A percentile compares a stretch with the other conserved stretches of the same genome.
Evolutionary conservation across 148 eudicot genomes (phyloP).

Genomic region (Amaranthus hypochondriacus): DNA sequence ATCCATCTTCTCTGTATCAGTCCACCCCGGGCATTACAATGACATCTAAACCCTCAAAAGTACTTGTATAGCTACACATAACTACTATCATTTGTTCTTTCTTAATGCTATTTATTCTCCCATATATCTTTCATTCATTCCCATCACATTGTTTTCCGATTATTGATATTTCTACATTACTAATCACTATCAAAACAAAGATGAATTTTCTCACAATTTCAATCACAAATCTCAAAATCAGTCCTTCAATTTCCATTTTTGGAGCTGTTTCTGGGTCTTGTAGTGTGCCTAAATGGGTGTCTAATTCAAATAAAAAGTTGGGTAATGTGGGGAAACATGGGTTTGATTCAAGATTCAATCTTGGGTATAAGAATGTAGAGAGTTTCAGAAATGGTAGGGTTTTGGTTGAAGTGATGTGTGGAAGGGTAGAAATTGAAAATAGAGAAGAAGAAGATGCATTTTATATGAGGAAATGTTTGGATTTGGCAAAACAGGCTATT

Average conservation of each 20-base stretch:
- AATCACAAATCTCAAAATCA: conserved; percentile 13
- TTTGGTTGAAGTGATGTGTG: conserved; percentile 35
- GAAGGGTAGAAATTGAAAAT: conserved; percentile 16
- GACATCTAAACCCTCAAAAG: no score
- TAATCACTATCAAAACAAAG: neutral
- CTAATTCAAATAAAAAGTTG: conserved; percentile 12
- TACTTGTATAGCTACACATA: no score
- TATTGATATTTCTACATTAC: neutral
- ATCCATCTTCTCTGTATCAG: no score
- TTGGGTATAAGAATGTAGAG: conserved; percentile 32
- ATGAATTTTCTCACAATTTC: conserved; percentile 19
- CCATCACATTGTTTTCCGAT: no score
- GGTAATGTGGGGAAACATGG: neutral
- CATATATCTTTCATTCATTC: no score
- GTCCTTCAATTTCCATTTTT: neutral
- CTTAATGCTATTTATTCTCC: no score
- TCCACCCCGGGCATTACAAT: no score
- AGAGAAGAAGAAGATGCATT: conserved; percentile 41
- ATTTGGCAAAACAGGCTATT: conserved; percentile 67
- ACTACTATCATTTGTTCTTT: no score
- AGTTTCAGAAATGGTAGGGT: conserved; percentile 21
- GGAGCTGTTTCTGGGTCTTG: conserved; percentile 23
- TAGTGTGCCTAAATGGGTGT: conserved; percentile 16
- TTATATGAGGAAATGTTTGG: conserved; percentile 84
- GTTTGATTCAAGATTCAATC: conserved; percentile 18